These are phyloP conservation scores for Neocucurbitaria cava DNA, from an alignment of 2,329 filamentous ascomycete species.

Conservation along the genomic window DNA sequence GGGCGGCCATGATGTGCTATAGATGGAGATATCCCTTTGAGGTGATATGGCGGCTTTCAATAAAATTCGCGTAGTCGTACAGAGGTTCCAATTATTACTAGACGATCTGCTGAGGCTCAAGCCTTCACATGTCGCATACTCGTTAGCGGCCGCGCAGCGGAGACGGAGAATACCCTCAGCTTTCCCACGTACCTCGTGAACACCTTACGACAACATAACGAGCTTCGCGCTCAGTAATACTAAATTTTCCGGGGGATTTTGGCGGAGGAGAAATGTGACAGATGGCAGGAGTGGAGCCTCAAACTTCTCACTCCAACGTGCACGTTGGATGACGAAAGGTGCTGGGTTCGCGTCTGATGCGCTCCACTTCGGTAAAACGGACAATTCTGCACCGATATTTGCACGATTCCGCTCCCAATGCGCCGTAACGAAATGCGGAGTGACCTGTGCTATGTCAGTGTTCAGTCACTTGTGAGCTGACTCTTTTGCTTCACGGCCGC, in stretches of 20 bases:
- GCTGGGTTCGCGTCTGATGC: constrained; percentile 10
- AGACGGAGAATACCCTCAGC: constrained; percentile 8
- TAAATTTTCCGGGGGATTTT: constrained; percentile 17
- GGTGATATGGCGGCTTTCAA: constrained; percentile 7
- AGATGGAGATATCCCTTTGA: constrained; percentile 2
- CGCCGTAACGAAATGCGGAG: neutral
- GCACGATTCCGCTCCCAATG: neutral
- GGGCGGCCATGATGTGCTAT: constrained; percentile 39
- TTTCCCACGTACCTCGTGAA: constrained; percentile 16
- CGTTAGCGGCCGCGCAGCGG: constrained; percentile 27
- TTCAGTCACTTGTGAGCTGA: neutral
- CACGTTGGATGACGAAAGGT: constrained; percentile 19
- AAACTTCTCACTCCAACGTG: constrained; percentile 24
- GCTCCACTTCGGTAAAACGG: constrained; percentile 21
- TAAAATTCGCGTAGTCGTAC: constrained; percentile 8
- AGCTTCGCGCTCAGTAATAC: constrained; percentile 16
- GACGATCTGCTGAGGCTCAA: constrained; percentile 24
- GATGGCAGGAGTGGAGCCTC: constrained; percentile 20
- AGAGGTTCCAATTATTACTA: constrained; percentile 7
- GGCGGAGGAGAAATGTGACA: constrained; percentile 11
- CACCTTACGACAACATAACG: constrained; percentile 17
- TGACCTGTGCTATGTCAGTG: neutral
- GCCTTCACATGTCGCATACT: constrained; percentile 13
- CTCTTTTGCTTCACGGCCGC: neutral
- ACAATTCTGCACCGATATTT: constrained; percentile 2